These are phyloP conservation scores for Boletus tomentosulus DNA, from an alignment of 768 basidiomycete species.

Conservation along the genomic window DNA sequence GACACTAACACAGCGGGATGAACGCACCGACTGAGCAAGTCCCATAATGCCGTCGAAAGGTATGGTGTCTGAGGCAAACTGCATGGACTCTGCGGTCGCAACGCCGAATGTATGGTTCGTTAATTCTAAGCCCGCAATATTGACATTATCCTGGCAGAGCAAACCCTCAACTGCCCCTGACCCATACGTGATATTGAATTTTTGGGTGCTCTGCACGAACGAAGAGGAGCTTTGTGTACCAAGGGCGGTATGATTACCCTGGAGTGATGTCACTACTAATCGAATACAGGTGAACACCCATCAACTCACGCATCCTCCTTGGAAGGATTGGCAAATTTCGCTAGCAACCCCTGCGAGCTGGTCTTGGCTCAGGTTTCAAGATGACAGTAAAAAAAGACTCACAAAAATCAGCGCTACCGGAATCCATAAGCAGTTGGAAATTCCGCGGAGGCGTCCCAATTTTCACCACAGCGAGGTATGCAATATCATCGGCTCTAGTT, in stretches of 20 bases:
- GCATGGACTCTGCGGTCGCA: constrained; percentile 50
- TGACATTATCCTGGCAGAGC: constrained; percentile 59
- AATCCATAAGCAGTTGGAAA: constrained; percentile 64
- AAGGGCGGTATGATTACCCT: constrained; percentile 67
- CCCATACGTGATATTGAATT: constrained; percentile 65
- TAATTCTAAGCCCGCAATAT: constrained; percentile 58
- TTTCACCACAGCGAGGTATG: constrained; percentile 55
- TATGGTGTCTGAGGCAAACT: constrained; percentile 49
- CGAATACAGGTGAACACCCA: not conserved
- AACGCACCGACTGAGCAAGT: constrained; percentile 61
- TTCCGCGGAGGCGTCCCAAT: constrained; percentile 61
- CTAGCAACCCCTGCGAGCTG: constrained; percentile 43
- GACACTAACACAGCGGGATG: constrained; percentile 7
- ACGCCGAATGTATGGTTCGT: constrained; percentile 65
- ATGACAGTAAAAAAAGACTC: not conserved
- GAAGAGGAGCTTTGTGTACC: constrained; percentile 57
- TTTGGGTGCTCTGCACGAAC: constrained; percentile 48
- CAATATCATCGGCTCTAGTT: constrained; percentile 46
- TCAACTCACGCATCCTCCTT: constrained; percentile 39
- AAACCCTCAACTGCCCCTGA: constrained; percentile 64
- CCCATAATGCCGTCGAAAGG: constrained; percentile 78
- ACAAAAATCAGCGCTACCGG: constrained; percentile 65
- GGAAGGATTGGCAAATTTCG: constrained; percentile 46
- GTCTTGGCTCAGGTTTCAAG: not conserved
- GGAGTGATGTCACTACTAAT: constrained; percentile 18